Conservation (phyloP, 805 yeast genomes). For the Myxozyma kluyveri region DNA sequence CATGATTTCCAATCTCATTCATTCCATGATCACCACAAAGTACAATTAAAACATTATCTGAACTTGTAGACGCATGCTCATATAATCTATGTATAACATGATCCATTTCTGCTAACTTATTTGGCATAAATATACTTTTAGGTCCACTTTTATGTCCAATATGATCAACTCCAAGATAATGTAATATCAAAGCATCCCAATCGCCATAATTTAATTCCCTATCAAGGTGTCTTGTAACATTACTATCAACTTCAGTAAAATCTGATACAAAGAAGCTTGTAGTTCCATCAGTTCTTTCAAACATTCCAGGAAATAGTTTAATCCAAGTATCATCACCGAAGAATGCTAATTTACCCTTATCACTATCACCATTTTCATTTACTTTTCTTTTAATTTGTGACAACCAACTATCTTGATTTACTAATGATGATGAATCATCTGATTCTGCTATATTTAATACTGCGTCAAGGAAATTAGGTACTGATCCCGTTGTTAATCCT, state of each 20-base stretch:
- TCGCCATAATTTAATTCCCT: conserved; percentile 46
- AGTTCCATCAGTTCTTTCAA: conserved; percentile 75
- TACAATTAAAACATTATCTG: conserved; percentile 58
- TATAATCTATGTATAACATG: conserved; percentile 54
- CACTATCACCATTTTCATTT: too few relatives aligned
- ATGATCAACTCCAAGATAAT: conserved; percentile 92
- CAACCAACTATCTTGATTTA: conserved; percentile 84
- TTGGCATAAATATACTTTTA: conserved; percentile 64
- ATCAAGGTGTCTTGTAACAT: conserved; percentile 85
- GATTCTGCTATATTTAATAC: conserved; percentile 90
- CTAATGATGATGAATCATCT: conserved; percentile 66
- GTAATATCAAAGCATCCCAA: conserved; percentile 89
- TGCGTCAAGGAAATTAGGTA: conserved; percentile 92
- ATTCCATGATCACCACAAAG: conserved; percentile 94
- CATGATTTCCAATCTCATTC: conserved; percentile 91
- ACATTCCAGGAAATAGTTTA: conserved; percentile 73
- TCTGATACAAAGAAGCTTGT: conserved; percentile 93
- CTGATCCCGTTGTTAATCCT: conserved; percentile 90
- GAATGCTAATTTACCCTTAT: conserved; percentile 56
- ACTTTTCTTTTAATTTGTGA: conserved; percentile 54
- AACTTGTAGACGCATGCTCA: conserved; percentile 37
- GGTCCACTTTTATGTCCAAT: conserved; percentile 99
- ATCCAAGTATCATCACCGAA: conserved; percentile 99
- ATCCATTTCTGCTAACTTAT: conserved; percentile 87
- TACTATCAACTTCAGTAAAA: conserved; percentile 87